phyloP scores from a whole-genome alignment of 1,284 basidiomycete species.

The Cryptococcus sp. region DNA sequence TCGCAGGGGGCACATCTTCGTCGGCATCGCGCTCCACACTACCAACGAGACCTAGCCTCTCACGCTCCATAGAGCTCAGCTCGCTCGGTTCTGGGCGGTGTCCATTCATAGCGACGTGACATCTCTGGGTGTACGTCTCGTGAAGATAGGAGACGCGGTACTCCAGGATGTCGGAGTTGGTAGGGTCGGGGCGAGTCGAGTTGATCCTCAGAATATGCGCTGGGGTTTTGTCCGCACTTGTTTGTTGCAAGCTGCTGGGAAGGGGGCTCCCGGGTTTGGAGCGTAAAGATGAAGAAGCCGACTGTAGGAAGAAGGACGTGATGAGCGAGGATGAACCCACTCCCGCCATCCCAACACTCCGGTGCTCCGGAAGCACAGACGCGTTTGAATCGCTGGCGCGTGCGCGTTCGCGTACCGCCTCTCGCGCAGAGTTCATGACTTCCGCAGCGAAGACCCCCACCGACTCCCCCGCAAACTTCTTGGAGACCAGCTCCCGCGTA shows the following conservation, averaged over 20 bases:
- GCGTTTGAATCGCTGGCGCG: not conserved
- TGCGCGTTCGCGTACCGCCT: constrained; percentile 15
- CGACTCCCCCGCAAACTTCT: constrained; percentile 39
- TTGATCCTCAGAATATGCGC: constrained; percentile 35
- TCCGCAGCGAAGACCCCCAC: constrained; percentile 37
- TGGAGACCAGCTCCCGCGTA: constrained; percentile 57
- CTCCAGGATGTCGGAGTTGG: constrained; percentile 30
- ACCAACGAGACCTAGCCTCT: constrained; percentile 29
- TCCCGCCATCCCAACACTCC: constrained; percentile 6
- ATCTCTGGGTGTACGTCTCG: constrained; percentile 22
- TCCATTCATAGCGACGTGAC: constrained; percentile 40
- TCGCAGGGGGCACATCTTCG: not conserved
- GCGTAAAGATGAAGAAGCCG: constrained; percentile 8
- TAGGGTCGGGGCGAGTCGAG: constrained; percentile 30
- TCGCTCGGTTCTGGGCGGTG: constrained; percentile 27
- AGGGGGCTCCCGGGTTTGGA: constrained; percentile 10
- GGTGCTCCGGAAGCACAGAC: not conserved
- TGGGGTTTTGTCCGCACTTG: constrained; percentile 7
- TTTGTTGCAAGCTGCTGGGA: constrained; percentile 1
- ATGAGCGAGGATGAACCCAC: constrained; percentile 8
- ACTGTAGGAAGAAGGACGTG: constrained; percentile 16
- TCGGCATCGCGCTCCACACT: constrained; percentile 4
- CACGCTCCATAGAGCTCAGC: constrained; percentile 15
- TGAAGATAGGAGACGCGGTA: constrained; percentile 38
- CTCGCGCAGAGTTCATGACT: constrained; percentile 33